Evolutionary conservation across 257 asterid genomes (phyloP).

Genomic region (Jasminum sambac): DNA sequence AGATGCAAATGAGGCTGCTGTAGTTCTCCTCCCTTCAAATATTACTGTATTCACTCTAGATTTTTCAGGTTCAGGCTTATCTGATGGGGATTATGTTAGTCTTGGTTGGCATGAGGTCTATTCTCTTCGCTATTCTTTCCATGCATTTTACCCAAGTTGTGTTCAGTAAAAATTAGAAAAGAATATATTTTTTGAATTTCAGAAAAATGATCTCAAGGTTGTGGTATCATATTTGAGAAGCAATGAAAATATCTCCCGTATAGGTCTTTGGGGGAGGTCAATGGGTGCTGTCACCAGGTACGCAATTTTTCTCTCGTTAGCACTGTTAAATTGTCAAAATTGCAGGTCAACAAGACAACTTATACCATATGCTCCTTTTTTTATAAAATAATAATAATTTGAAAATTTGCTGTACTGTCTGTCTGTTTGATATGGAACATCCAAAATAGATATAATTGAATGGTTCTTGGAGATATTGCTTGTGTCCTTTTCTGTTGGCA

Average conservation of each 20-base stretch:
- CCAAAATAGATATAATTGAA: background rate
- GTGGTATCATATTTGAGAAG: constrained; percentile 82
- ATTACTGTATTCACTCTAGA: constrained; percentile 92
- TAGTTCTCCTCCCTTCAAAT: constrained; percentile 86
- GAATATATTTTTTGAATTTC: constrained; percentile 29
- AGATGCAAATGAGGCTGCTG: constrained; percentile 97
- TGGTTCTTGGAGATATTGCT: background rate
- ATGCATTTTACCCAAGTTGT: constrained; percentile 14
- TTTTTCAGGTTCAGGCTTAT: constrained; percentile 95
- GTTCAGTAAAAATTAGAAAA: background rate
- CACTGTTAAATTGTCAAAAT: constrained; percentile 8
- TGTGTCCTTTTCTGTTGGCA: constrained; percentile 14
- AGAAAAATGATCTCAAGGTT: constrained; percentile 92
- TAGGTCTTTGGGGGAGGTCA: constrained; percentile 99
- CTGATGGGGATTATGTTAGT: constrained; percentile 92
- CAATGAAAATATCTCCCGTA: constrained; percentile 67
- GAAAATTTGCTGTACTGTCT: background rate
- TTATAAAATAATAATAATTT: constrained; percentile 4
- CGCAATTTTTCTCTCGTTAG: constrained; percentile 22
- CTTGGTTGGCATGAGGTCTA: constrained; percentile 97
- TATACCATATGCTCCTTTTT: background rate
- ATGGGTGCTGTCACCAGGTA: constrained; percentile 99
- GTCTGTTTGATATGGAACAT: background rate
- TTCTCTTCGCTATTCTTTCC: constrained; percentile 24
- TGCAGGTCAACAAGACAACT: background rate